Percentiles rank a stretch among this genome's conserved stretches.
phyloP scores from a whole-genome alignment of 1,284 basidiomycete genomes.

The Ceratobasidium sp. region DNA sequence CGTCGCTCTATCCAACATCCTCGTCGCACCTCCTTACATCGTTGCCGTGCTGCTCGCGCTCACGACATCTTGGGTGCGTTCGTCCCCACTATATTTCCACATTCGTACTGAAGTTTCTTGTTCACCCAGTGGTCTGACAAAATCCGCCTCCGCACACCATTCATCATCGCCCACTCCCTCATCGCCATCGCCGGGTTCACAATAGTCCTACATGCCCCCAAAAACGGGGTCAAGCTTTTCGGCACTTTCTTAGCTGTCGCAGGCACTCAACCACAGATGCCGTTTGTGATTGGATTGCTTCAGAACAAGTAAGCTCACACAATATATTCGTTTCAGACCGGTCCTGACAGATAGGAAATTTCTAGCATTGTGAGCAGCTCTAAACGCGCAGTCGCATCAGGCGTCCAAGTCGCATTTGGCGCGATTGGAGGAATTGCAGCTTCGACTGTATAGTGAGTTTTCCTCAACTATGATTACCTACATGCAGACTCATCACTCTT shows the following conservation, averaged over 20 bases:
- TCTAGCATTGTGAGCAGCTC: slow-evolving; percentile 42
- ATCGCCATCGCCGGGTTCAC: slow-evolving; percentile 38
- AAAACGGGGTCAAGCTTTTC: slow-evolving; percentile 31
- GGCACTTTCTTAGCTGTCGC: slow-evolving; percentile 36
- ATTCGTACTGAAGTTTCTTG: neutral
- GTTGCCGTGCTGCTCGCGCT: slow-evolving; percentile 33
- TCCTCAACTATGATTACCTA: neutral
- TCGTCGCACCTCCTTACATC: slow-evolving; percentile 46
- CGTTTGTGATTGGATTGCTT: slow-evolving; percentile 35
- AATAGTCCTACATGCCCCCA: slow-evolving; percentile 34
- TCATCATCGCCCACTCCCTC: slow-evolving; percentile 34
- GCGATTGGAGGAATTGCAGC: slow-evolving; percentile 48
- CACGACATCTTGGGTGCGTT: slow-evolving; percentile 29
- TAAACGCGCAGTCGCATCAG: slow-evolving; percentile 45
- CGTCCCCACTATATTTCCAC: neutral
- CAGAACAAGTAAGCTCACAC: slow-evolving; percentile 28
- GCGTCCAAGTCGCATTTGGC: slow-evolving; percentile 42
- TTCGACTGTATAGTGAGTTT: slow-evolving; percentile 41
- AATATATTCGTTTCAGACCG: neutral
- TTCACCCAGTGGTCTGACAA: slow-evolving; percentile 34
- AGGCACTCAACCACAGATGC: slow-evolving; percentile 40
- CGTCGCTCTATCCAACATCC: slow-evolving; percentile 42
- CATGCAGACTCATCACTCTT: neutral
- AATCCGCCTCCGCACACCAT: slow-evolving; percentile 40
- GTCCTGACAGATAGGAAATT: neutral